These are phyloP conservation scores for Boeremia lycopersici DNA, from an alignment of 2,329 filamentous ascomycete species.

Conservation along the genomic window DNA sequence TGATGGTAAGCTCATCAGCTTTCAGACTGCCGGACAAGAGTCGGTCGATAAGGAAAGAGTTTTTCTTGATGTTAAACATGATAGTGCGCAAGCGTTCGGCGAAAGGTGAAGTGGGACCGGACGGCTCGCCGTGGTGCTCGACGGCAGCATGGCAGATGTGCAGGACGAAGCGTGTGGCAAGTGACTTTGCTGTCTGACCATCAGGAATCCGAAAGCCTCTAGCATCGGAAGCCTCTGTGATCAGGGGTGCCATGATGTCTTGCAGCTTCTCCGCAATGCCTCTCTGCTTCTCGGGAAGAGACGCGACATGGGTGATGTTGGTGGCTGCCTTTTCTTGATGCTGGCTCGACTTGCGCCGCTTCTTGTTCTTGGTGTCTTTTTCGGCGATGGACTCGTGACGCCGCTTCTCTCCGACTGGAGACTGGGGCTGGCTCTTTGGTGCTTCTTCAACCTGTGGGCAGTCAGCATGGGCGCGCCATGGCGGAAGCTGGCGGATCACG, in stretches of 20 bases:
- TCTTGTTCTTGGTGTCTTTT: constrained; percentile 40
- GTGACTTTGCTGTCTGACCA: constrained; percentile 66
- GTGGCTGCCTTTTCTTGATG: constrained; percentile 32
- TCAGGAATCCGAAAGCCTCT: constrained; percentile 67
- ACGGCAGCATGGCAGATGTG: constrained; percentile 77
- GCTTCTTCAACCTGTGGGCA: constrained; percentile 24
- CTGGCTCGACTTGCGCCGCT: constrained; percentile 47
- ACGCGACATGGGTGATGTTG: constrained; percentile 26
- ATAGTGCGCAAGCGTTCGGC: constrained; percentile 74
- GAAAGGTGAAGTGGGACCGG: constrained; percentile 55
- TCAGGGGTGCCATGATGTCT: constrained; percentile 70
- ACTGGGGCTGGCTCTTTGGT: constrained; percentile 40
- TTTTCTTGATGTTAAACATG: constrained; percentile 86
- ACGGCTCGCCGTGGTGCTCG: constrained; percentile 60
- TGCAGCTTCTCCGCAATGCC: constrained; percentile 72
- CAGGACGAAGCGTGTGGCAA: constrained; percentile 74
- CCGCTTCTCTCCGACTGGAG: constrained; percentile 46
- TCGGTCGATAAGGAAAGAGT: constrained; percentile 75
- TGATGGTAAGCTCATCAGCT: constrained; percentile 78
- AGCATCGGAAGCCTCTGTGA: constrained; percentile 70
- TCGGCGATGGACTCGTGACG: constrained; percentile 41
- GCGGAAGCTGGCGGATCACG: background rate
- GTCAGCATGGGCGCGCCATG: constrained; percentile 6
- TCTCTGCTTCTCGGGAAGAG: constrained; percentile 68
- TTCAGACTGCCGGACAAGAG: constrained; percentile 75